Base-by-base conservation (phyloP, 257 asterid genomes). In the Anisodus acutangulus region DNA sequence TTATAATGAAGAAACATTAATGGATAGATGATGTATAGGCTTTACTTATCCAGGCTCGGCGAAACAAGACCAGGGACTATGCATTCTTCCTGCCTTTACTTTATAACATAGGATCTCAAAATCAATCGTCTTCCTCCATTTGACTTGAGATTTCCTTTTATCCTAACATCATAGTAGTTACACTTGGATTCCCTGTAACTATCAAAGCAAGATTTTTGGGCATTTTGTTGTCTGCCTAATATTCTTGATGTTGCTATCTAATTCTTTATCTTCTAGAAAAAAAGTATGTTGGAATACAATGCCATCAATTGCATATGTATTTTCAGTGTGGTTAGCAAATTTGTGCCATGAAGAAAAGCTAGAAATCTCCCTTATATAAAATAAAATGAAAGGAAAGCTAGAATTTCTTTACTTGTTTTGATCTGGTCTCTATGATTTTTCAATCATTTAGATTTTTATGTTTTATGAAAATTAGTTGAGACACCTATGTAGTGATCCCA, bases 111-210 rank as follows among this genome's bases (percentile, higher is more conserved):
- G 41, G 58, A 47, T 45, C 59, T 45, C 80, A 72, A 45, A 5
- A 72, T 26, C 59, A 72, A 45, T 45, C 41, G 13, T 45, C 17
- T 22, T 74, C 19, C 9, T 47, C 49, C 17, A 12, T 74, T 49
- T 22, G 45, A 6, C 81, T 49, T 74, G 45, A 74, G 62, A 74
- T 74, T 74, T 74, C 43, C n/a, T 74, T 72, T 72, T 74, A 12
- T 47, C 80, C 10, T 49, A 74, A 43, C 60, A 76, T 51, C 4
- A 7, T 3, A 53, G 47, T 78, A 35, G 26, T 53, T 78, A 78
- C 64, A 55, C 47, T 53, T 78, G 26, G 31, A n/a, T 82, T 85
- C 53, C 22, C 49, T 15, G 16, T 47, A 69, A 71, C 53, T 66
- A 31, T 59, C 47, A 49, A 47, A 45, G 37, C 22, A 16, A 9